Conservation (phyloP, 805 yeast species). For the Cyberlindnera nakhonratchasimensis region DNA sequence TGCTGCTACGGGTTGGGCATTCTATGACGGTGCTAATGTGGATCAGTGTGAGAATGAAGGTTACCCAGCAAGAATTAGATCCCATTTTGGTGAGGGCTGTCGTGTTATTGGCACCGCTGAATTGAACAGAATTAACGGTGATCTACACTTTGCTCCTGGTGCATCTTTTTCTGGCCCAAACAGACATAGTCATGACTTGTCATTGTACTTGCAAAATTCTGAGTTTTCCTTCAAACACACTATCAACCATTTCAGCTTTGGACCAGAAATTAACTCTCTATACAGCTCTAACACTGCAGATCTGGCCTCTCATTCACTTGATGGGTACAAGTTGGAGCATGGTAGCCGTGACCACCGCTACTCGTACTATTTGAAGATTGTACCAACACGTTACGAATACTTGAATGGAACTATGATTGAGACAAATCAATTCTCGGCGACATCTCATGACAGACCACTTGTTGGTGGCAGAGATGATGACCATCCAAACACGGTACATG, state of each 20-base stretch:
- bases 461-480: constrained; percentile 87
- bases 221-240: constrained; percentile 73
- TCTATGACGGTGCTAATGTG: constrained; percentile 81
- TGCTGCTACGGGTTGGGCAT: constrained; percentile 77
- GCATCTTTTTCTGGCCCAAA: constrained; percentile 56
- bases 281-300: constrained; percentile 27
- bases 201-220: constrained; percentile 56
- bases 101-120: constrained; percentile 74
- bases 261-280: constrained; percentile 45
- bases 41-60: constrained; percentile 92
- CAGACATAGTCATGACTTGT: constrained; percentile 80
- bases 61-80: constrained; percentile 60
- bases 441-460: constrained; percentile 82
- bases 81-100: constrained; percentile 79
- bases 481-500: constrained; percentile 80
- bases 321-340: constrained; percentile 41
- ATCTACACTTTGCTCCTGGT: constrained; percentile 96
- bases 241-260: constrained; percentile 82
- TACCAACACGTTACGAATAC: constrained; percentile 80
- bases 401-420: constrained; percentile 53
- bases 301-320: constrained; percentile 63
- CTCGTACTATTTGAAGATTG: constrained; percentile 84
- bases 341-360: constrained; percentile 58
- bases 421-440: constrained; percentile 88
- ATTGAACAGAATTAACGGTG: constrained; percentile 84